Percentiles rank a stretch among this genome's conserved stretches.
phyloP scores from a whole-genome alignment of 495 filamentous ascomycete genomes.

The Penicillium coffeae region DNA sequence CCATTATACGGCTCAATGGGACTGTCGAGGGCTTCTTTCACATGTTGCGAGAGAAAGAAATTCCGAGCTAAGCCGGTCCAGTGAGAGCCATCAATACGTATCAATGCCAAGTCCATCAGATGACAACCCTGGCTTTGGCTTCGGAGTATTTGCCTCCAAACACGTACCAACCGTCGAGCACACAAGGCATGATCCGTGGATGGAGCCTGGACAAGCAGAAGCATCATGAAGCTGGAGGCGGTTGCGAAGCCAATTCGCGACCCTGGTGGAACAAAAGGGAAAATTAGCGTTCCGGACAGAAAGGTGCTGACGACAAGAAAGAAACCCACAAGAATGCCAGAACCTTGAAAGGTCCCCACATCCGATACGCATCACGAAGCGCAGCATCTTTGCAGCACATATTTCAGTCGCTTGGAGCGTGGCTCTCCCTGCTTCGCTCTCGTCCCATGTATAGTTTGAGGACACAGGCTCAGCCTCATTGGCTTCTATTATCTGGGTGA shows the following conservation, averaged over 20 bases:
- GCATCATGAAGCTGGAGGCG: slow-evolving; percentile 14
- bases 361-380: slow-evolving; percentile 11
- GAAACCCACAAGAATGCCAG: slow-evolving; percentile 17
- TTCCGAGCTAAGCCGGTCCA: slow-evolving; percentile 10
- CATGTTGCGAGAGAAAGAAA: slow-evolving; percentile 7
- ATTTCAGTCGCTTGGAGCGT: slow-evolving; percentile 16
- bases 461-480: slow-evolving; percentile 7
- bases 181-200: slow-evolving; percentile 12
- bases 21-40: slow-evolving; percentile 5
- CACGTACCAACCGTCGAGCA: slow-evolving; percentile 9
- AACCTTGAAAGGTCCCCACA: slow-evolving; percentile 12
- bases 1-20: not conserved
- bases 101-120: slow-evolving; percentile 14
- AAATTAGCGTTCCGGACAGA: no score
- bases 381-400: slow-evolving; percentile 13
- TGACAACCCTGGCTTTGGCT: slow-evolving; percentile 6
- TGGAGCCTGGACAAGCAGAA: slow-evolving; percentile 13
- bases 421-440: slow-evolving; percentile 6
- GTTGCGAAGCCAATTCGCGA: slow-evolving; percentile 15
- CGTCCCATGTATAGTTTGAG: slow-evolving; percentile 10
- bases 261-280: slow-evolving; percentile 13
- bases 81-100: slow-evolving; percentile 6
- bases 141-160: slow-evolving; percentile 14
- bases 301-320: no score
- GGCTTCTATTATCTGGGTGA: slow-evolving; percentile 8